These are phyloP conservation scores for Rhazya stricta DNA, from an alignment of 257 asterid species.

Conservation along the genomic window DNA sequence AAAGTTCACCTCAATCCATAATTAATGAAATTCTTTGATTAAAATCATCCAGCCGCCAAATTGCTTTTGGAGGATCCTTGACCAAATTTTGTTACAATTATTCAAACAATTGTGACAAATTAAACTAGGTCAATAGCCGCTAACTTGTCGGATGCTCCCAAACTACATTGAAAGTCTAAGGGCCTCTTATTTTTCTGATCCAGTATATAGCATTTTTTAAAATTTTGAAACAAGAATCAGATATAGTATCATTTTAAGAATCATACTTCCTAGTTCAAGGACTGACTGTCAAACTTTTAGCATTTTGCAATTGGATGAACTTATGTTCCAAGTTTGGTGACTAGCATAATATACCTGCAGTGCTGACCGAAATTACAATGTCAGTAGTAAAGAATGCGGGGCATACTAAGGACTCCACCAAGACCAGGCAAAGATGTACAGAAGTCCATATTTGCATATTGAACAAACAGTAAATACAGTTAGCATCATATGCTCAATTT, in stretches of 20 bases:
- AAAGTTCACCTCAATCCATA: background rate
- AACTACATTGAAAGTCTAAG: background rate
- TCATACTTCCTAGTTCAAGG: background rate
- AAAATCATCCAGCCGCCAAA: background rate
- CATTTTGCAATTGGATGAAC: background rate
- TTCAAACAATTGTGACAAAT: background rate
- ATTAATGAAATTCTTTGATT: background rate
- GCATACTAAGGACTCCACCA: background rate
- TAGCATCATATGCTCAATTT: background rate
- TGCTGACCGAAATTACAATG: background rate
- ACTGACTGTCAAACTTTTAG: background rate
- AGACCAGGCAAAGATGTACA: conserved; percentile 1
- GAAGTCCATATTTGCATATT: background rate
- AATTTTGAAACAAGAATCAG: background rate
- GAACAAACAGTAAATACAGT: background rate
- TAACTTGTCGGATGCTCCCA: background rate
- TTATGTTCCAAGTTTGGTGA: background rate
- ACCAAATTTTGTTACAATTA: background rate
- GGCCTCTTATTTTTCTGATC: background rate
- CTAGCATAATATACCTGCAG: background rate
- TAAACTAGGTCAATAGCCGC: background rate
- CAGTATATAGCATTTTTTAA: too few relatives aligned
- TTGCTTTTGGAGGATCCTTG: background rate
- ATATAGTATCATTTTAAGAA: background rate
- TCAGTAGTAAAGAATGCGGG: too few relatives aligned